Base-by-base conservation (phyloP, 2,329 filamentous ascomycete genomes). In the Ophiocordyceps camponoti-saundersi region DNA sequence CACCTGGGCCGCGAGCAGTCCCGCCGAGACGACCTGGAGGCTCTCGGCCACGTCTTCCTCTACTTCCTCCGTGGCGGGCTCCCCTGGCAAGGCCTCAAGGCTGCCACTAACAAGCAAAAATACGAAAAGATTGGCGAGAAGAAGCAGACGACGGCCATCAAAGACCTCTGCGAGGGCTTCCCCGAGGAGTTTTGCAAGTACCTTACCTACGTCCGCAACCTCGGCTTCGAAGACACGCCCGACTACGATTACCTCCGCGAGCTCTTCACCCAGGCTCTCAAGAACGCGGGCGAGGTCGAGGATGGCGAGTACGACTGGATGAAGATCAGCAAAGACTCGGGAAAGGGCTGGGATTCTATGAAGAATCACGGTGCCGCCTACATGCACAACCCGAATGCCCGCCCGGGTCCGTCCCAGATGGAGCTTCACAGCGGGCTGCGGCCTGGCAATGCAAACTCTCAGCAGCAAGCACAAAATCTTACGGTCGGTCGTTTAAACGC, bases 101-200 rank as follows among this genome's bases (percentile, higher is more conserved):
- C 90, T 71, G 90, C 90, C 57, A 95, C 89, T 55, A 95, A 95
- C 81, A 95, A 95, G 82, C 90, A 96, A 73, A 98, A 98, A 75
- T 96, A 98, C 64, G 92, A 98, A 70, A 81, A 90, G 54, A 98
- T 98, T 71, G 96, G 96, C 90, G 92, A 98, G 77, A 98, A 98
- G 82, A 98, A 98, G 86, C 96, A 96, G 92, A 98, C 92, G 15
- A 98, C 92, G 3, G 89, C 92, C 10, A 96, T 90, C 57, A 90
- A 98, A 70, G 89, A 95, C 44, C 85, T 98, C 45, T 98, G 92
- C 81, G 88, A 90, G 65, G 92, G 92, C 56, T 96, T 98, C 75
- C 92, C 92, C 58, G 95, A 96, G 67, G 92, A 98, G 71, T 98
- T 98, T 59, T 89, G 90, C 72, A 96, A 96, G 67, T 98, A 98